Percentiles rank a stretch among this genome's conserved stretches.
These are phyloP conservation scores for Apiospora aurea DNA, from an alignment of 2,329 filamentous ascomycete species.

Conservation along the genomic window DNA sequence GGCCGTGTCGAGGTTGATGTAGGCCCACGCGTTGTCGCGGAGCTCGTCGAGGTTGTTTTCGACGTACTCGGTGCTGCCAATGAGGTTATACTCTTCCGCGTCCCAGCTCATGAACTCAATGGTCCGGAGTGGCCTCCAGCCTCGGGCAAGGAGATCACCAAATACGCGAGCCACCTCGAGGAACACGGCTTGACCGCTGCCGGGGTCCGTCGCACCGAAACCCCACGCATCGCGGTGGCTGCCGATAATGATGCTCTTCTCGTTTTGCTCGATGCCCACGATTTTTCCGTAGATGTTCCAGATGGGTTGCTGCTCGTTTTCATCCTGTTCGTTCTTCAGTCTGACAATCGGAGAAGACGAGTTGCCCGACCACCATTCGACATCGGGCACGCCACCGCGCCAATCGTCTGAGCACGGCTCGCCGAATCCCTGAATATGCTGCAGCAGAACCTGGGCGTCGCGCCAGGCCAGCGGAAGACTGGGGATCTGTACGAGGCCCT, in stretches of 20 bases:
- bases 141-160: constrained; percentile 75
- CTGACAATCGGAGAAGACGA: constrained; percentile 77
- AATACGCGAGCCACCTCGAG: constrained; percentile 88
- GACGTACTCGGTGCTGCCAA: constrained; percentile 94
- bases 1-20: constrained; percentile 89
- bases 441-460: constrained; percentile 81
- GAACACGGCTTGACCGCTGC: constrained; percentile 89
- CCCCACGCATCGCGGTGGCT: constrained; percentile 95
- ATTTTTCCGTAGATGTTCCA: constrained; percentile 93
- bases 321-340: constrained; percentile 86
- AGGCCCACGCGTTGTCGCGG: constrained; percentile 78
- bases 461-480: constrained; percentile 90
- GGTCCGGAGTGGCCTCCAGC: constrained; percentile 91
- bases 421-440: constrained; percentile 78
- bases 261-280: constrained; percentile 79
- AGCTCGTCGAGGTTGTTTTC: constrained; percentile 81
- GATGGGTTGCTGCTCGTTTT: constrained; percentile 81
- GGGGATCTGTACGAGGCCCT: constrained; percentile 81
- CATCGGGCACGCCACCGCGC: constrained; percentile 77
- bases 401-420: constrained; percentile 72
- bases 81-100: constrained; percentile 88
- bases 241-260: constrained; percentile 87
- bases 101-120: constrained; percentile 99
- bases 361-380: constrained; percentile 89
- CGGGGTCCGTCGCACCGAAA: constrained; percentile 85